A percentile compares a stretch with the other conserved stretches of the same genome.
Evolutionary conservation across 2,329 filamentous ascomycete genomes (phyloP).

Genomic region (Epichloe amarillans): DNA sequence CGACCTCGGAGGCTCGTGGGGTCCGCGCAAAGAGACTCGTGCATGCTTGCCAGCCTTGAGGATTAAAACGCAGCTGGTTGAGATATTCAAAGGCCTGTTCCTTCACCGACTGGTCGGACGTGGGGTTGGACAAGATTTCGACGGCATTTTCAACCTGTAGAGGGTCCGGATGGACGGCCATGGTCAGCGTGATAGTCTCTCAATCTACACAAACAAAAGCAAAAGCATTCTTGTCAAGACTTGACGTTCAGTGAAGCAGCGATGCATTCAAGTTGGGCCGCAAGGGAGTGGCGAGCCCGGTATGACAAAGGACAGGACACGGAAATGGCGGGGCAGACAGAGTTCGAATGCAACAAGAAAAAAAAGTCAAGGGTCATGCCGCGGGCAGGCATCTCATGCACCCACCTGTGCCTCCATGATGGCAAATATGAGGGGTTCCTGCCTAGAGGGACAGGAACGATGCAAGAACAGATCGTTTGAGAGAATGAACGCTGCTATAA

Average conservation of each 20-base stretch:
- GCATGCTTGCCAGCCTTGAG: conserved; percentile 83
- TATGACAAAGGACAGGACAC: not conserved
- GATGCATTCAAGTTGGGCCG: not conserved
- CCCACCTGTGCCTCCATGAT: conserved; percentile 37
- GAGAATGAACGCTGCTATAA: conserved; percentile 27
- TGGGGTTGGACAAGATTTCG: conserved; percentile 78
- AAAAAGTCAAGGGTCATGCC: not conserved
- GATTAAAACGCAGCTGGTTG: conserved; percentile 65
- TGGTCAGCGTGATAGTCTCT: conserved; percentile 1
- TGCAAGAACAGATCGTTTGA: conserved; percentile 4
- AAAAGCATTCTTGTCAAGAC: not conserved
- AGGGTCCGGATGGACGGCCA: not conserved
- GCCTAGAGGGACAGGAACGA: conserved; percentile 7
- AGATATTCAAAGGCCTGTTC: conserved; percentile 72
- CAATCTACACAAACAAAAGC: not conserved
- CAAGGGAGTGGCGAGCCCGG: not conserved
- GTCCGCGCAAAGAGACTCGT: conserved; percentile 70
- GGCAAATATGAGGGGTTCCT: not conserved
- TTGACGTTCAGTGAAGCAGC: not conserved
- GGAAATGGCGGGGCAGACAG: not conserved
- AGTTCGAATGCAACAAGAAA: not conserved
- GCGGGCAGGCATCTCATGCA: conserved; percentile 6
- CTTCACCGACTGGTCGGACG: conserved; percentile 62
- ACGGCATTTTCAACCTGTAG: conserved; percentile 83
- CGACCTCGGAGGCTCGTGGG: conserved; percentile 65